Percentiles rank a stretch among this genome's conserved stretches.
These are phyloP conservation scores for Acrodontium crateriforme DNA, from an alignment of 2,329 filamentous ascomycete species.

Conservation along the genomic window DNA sequence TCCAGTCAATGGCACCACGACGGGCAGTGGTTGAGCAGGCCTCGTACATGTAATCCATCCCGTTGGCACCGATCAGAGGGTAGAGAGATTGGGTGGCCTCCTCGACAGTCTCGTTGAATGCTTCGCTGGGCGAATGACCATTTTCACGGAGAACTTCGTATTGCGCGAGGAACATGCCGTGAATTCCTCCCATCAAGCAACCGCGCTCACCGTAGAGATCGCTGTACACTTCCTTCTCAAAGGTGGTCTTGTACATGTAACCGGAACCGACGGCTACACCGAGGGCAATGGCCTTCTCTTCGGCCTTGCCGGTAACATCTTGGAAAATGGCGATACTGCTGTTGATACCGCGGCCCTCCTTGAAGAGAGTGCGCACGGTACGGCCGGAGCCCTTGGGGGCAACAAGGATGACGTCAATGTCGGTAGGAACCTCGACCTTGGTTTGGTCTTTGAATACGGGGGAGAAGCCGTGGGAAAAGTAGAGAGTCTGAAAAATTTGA, in stretches of 20 bases:
- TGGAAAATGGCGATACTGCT: constrained; percentile 97
- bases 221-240: constrained; percentile 99
- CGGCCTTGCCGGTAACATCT: constrained; percentile 92
- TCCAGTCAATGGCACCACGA: constrained; percentile 98
- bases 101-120: constrained; percentile 99
- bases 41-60: constrained; percentile 99
- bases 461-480: constrained; percentile 99
- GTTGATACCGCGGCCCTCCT: constrained; percentile 99
- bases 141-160: constrained; percentile 99
- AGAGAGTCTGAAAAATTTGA: constrained; percentile 74
- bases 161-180: constrained; percentile 99
- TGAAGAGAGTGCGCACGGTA: constrained; percentile 97
- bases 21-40: constrained; percentile 98
- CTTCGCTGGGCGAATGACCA: constrained; percentile 93
- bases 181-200: constrained; percentile 99
- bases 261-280: constrained; percentile 94
- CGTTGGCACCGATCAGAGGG: constrained; percentile 90
- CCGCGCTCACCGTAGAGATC: constrained; percentile 99
- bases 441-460: constrained; percentile 99
- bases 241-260: constrained; percentile 99
- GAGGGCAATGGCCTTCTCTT: constrained; percentile 94
- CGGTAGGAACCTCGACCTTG: constrained; percentile 89
- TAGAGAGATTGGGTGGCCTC: constrained; percentile 97
- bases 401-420: constrained; percentile 98
- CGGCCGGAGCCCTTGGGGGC: constrained; percentile 98